Base-by-base conservation (phyloP, 192 early-diverging fungal species). In the Chytriomyces confervae region DNA sequence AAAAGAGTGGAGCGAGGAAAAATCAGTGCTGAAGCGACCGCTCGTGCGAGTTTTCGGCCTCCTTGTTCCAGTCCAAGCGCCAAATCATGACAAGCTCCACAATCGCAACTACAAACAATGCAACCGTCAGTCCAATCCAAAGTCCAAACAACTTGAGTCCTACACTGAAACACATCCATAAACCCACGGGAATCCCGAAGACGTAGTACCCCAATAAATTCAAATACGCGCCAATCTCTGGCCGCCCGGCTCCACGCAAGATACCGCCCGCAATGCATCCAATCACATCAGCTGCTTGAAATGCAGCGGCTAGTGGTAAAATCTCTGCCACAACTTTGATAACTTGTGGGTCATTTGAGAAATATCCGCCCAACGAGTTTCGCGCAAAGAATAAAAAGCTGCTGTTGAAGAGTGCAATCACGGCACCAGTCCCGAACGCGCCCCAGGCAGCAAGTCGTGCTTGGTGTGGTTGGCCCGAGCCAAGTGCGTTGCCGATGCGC, bases 231-330 rank as follows among this genome's bases (percentile, higher is more conserved):
- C 88, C 93, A 68, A 91, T 70, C 11, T 93, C 86, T 68, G 93
- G 94, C 6, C 89, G 82, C 23, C 94, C 95, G n/a, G 90, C 88
- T 45, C 95, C 95, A 49, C 94, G 86, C 18, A 96, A 77, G 1
- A 92, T 86, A 36, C 92, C 94, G 5, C 89, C 88, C 10, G 69
- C 72, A 36, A 80, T 77, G 10, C 75, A 83, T 5, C 83, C 87
- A 16, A 85, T 63, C 5, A 74, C 84, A 89, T 89, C 87, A 27
- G 73, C 75, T 7, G 88, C 10, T 62, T 87, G 85, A 76, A 84
- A 86, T 57, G 83, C 27, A 0, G 94, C 95, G n/a, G 86, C 91
- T 18, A 94, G 78, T 0, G 95, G 95, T 82, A 97, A 82, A 16
- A 96, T 84, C 53, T 67, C 77, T 2, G 94, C 91, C 3, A 96